Base-by-base conservation (phyloP, 768 basidiomycete genomes). In the Phanerochaete carnosa region DNA sequence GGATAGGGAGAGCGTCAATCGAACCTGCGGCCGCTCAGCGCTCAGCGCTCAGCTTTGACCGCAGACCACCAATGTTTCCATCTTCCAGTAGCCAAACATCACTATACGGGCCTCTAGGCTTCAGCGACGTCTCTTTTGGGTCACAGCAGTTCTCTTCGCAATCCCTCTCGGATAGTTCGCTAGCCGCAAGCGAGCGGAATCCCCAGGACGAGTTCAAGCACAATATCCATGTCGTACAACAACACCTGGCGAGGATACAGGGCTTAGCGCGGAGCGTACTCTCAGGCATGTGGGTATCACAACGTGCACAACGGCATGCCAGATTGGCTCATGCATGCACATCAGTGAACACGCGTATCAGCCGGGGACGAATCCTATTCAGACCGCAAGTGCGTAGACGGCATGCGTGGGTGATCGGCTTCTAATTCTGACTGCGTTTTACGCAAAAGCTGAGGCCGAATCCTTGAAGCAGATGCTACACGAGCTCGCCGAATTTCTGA, bases 121-220 rank as follows among this genome's bases (percentile, higher is more conserved):
- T 64, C n/a, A n/a, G n/a, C n/a, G 63, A 64, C 37, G 60, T 59
- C 47, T 28, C 59, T 2, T 61, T 61, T 43, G 56, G 39, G 8
- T 50, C 56, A 9, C 60, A 60, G 43, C 43, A 9, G 7, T 61
- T 61, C 47, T 25, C 46, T 11, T 30, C 59, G 15, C 53, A 58
- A 23, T 25, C 55, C 12, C 45, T 60, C 9, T 33, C 30, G 23
- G 59, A 57, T 19, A 25, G 33, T 3, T 46, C 61, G 19, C 30
- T 59, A 7, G 25, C 47, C 19, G 61, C 45, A 3, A 50, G 50
- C 4, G 87, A 88, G 60, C 81, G 79, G 16, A 88, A 83, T 61
- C 84, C 86, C 25, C 82, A 84, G 16, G 84, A 82, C 28, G 59
- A 78, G n/a, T 86, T 90, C 76, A 85, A 83, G 62, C 81, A 83